Base-by-base conservation (phyloP, 2,329 filamentous ascomycete species). In the Sporothrix brasiliensis region DNA sequence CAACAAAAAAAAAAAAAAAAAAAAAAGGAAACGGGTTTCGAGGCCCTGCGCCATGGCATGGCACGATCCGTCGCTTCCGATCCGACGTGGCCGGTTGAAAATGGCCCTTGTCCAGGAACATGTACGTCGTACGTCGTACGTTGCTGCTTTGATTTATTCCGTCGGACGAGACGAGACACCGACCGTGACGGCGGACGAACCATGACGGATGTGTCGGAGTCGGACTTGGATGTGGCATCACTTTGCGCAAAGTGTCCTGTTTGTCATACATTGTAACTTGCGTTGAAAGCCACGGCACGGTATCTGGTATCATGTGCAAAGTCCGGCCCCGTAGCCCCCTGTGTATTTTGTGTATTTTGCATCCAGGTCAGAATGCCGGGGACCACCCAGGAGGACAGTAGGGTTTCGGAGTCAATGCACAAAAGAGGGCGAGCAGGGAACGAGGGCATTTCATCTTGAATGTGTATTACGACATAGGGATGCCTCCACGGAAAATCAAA, bases 41-140 rank as follows among this genome's bases (percentile, higher is more conserved):
- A 34, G 34, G 34, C 16, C 27, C 54, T 58, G 54, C 54, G 16
- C 54, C 30, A 58, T 58, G 54, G 27, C 54, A 58, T 58, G 54
- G 54, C 30, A 39, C 54, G 54, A 58, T 58, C 54, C 54, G 54
- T 58, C 54, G 54, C 39, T 58, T 39, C 54, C 54, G 54, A 39
- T 19, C 56, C 56, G 56, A 19, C 56, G 13, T 44, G 56, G 11
- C 56, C 56, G 56, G 56, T 44, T 61, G 56, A 61, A 44, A 14
- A 24, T 34, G 6, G 34, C 34, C 34, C 34, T 30, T 34, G 27
- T 30, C 52, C 5, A 34, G 53, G 7, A 14, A 24, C 24, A 24
- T 24, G 24, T 24, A 24, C 24, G 24, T 24, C n/a, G n/a, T 56
- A 34, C 13, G 4, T 30, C 27, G 21, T 27, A 53, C 50, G n/a